Evolutionary conservation across 345 rosid genomes (phyloP).

Genomic region (Aethionema arabicum): DNA sequence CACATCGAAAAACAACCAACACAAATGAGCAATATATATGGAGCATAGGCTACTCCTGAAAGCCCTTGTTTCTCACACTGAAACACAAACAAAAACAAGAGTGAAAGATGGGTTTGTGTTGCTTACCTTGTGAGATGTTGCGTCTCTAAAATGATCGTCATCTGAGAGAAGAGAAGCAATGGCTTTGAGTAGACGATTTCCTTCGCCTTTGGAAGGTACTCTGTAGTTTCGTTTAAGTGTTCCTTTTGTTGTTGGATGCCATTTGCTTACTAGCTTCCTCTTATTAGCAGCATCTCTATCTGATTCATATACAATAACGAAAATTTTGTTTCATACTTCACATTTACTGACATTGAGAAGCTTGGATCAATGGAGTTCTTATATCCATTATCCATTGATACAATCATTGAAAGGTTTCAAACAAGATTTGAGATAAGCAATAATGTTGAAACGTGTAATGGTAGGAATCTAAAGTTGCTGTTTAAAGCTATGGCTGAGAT

Average conservation of each 20-base stretch:
- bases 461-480: too few relatives aligned
- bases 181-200: conserved; percentile 77
- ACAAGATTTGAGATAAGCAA: too few relatives aligned
- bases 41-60: too few relatives aligned
- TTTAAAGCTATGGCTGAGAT: too few relatives aligned
- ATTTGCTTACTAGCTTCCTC: conserved; percentile 85
- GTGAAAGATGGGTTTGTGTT: background rate
- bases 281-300: conserved; percentile 72
- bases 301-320: conserved; percentile 24
- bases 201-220: conserved; percentile 83
- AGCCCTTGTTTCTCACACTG: too few relatives aligned
- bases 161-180: conserved; percentile 81
- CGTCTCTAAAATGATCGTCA: conserved; percentile 86
- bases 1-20: too few relatives aligned
- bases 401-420: too few relatives aligned
- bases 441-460: too few relatives aligned
- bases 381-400: too few relatives aligned
- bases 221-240: conserved; percentile 85
- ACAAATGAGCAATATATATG: too few relatives aligned
- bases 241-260: conserved; percentile 95
- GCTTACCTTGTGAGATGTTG: conserved; percentile 86
- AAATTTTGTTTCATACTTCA: conserved; percentile 10
- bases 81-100: too few relatives aligned
- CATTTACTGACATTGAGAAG: background rate
- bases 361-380: too few relatives aligned